A percentile compares a stretch with the other conserved stretches of the same genome.
phyloP scores from a whole-genome alignment of 805 yeast genomes.

The Phaffomyces thermotolerans region DNA sequence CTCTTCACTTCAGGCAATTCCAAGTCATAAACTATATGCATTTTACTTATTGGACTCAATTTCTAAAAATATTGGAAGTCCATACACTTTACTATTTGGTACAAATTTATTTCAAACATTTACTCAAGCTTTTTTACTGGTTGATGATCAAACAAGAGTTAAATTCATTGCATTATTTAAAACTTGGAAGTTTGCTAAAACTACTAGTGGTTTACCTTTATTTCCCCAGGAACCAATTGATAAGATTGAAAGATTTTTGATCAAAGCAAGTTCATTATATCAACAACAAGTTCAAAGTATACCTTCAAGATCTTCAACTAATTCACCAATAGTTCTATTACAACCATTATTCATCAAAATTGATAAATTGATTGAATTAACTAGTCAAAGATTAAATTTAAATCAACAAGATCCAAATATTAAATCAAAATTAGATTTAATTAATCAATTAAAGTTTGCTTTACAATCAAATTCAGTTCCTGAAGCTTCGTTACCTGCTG shows the following conservation, averaged over 20 bases:
- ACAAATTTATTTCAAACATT: slow-evolving; percentile 62
- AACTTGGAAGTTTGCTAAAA: slow-evolving; percentile 74
- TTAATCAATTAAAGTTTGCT: slow-evolving; percentile 29
- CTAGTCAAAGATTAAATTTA: slow-evolving; percentile 26
- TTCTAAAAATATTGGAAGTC: slow-evolving; percentile 83
- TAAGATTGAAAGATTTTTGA: slow-evolving; percentile 67
- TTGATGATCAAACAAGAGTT: slow-evolving; percentile 65
- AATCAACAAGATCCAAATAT: slow-evolving; percentile 25
- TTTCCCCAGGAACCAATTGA: slow-evolving; percentile 66
- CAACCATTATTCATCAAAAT: too few species aligned
- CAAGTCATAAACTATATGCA: slow-evolving; percentile 76
- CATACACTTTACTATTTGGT: slow-evolving; percentile 77
- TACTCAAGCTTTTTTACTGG: slow-evolving; percentile 70
- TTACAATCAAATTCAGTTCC: slow-evolving; percentile 28
- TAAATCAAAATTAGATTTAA: slow-evolving; percentile 25
- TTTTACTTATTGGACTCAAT: slow-evolving; percentile 86
- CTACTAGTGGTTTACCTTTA: slow-evolving; percentile 56
- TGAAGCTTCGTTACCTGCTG: slow-evolving; percentile 24
- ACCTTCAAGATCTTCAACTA: not conserved
- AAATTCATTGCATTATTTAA: slow-evolving; percentile 72
- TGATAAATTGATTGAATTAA: slow-evolving; percentile 26
- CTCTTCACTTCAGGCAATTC: slow-evolving; percentile 41
- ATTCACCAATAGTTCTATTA: slow-evolving; percentile 25
- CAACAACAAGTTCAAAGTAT: slow-evolving; percentile 17
- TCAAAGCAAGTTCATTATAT: slow-evolving; percentile 46